A percentile compares a stretch with the other conserved stretches of the same genome.
These are phyloP conservation scores for Neurospora sp. DNA, from an alignment of 495 filamentous ascomycete genomes.

Conservation along the genomic window DNA sequence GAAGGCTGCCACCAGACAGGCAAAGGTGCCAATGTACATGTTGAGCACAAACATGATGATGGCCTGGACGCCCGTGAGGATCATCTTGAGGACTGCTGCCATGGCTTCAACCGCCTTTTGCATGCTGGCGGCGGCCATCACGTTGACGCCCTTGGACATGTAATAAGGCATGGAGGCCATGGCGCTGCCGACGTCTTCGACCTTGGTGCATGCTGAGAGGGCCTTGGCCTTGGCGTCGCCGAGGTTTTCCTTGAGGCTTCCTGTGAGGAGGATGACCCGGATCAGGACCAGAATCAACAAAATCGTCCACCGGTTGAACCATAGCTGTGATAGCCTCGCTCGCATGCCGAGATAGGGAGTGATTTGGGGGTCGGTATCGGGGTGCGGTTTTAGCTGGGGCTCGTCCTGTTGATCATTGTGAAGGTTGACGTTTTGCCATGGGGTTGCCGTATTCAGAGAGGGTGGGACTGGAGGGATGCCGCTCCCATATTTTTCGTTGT, in stretches of 20 bases:
- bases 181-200: slow-evolving; percentile 88
- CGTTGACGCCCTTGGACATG: slow-evolving; percentile 78
- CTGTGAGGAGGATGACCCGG: slow-evolving; percentile 64
- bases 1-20: slow-evolving; percentile 74
- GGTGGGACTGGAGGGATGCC: slow-evolving; percentile 12
- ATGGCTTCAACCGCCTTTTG: slow-evolving; percentile 68
- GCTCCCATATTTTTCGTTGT: slow-evolving; percentile 16
- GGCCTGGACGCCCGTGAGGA: slow-evolving; percentile 73
- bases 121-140: slow-evolving; percentile 66
- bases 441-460: slow-evolving; percentile 16
- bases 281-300: slow-evolving; percentile 76
- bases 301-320: slow-evolving; percentile 96
- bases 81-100: slow-evolving; percentile 62
- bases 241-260: slow-evolving; percentile 60
- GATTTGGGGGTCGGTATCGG: slow-evolving; percentile 33
- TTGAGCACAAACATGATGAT: slow-evolving; percentile 85
- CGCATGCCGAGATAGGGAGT: slow-evolving; percentile 90
- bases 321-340: slow-evolving; percentile 84
- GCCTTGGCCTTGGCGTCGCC: slow-evolving; percentile 68
- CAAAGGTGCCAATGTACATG: slow-evolving; percentile 77
- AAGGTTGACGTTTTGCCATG: slow-evolving; percentile 15
- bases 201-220: slow-evolving; percentile 74
- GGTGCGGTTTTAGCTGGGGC: slow-evolving; percentile 1
- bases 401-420: not conserved
- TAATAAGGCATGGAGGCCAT: slow-evolving; percentile 98